These are phyloP conservation scores for Coemansia sp. DNA, from an alignment of 192 early-diverging fungal species.

Conservation along the genomic window DNA sequence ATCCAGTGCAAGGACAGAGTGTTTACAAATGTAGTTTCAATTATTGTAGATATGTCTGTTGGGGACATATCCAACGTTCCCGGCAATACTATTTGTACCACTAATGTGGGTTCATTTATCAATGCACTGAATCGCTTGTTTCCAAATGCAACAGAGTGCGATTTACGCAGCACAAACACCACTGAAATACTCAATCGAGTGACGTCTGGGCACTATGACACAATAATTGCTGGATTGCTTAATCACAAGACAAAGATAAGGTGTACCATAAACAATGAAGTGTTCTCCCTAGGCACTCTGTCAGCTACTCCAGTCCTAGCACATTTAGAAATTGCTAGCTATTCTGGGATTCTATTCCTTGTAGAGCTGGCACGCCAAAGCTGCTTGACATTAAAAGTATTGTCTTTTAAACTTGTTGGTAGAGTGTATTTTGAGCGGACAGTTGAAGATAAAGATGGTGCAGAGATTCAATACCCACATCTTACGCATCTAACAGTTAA, in stretches of 20 bases:
- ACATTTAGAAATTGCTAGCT: not conserved
- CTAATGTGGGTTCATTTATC: not conserved
- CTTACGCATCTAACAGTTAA: not conserved
- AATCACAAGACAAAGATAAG: not conserved
- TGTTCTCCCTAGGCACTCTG: not conserved
- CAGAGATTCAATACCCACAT: not conserved
- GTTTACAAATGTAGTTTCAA: not conserved
- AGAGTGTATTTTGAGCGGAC: not conserved
- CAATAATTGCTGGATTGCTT: not conserved
- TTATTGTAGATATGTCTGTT: not conserved
- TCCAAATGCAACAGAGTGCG: not conserved
- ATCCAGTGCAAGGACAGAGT: not conserved
- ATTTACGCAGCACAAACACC: not conserved
- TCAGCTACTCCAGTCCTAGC: not conserved
- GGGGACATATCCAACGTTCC: not conserved
- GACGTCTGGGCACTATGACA: not conserved
- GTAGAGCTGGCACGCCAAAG: conserved; percentile 5
- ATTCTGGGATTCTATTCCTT: not conserved
- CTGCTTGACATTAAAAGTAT: not conserved
- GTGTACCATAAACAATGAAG: not conserved
- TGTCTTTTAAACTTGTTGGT: not conserved
- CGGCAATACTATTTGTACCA: not conserved
- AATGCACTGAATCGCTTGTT: not conserved
- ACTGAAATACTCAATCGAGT: not conserved
- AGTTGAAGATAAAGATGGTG: not conserved